Base-by-base conservation (phyloP, 78 protist genomes). In the Guillardia theta region DNA sequence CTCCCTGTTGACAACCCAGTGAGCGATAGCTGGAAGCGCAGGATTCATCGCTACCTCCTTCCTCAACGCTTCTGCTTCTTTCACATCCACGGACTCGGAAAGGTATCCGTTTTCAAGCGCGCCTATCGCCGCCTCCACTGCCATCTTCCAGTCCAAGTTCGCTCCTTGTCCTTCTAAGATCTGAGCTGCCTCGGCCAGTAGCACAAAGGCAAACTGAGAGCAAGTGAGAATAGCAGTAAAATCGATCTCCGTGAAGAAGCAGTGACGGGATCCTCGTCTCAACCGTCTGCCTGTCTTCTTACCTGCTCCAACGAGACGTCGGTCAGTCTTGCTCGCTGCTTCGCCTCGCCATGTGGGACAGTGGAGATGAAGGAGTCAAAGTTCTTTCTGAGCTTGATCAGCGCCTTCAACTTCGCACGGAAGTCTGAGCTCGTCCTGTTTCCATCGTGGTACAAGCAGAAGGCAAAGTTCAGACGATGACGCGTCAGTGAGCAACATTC, bases 151-250 rank as follows among this genome's bases (percentile, higher is more conserved):
- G 27, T 8, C 70, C 70, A 1, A 1, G 1, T 9, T 30, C 70
- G 4, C 70, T 27, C 58, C 58, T 15, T 15, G 15, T 15, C 36
- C 83, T 43, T 70, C 83, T 4, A 70, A 70, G 41, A 22, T 22
- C 83, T 70, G n/a, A 43, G 83, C 83, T 22, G 83, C 83, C 83
- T 70, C 83, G 0, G 83, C 83, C 36, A 70, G 83, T 43, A 70
- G 83, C 6, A 70, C 83, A 24, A 70, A 70, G n/a, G 83, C 83
- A 43, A 36, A 70, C 6, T 70, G 62, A 12, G n/a, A n/a, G n/a
- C n/a, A n/a, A n/a, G n/a, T n/a, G n/a, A n/a, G n/a, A n/a, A n/a
- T n/a, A n/a, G n/a, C n/a, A n/a, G n/a, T n/a, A n/a, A n/a, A n/a
- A n/a, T n/a, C n/a, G n/a, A n/a, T n/a, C n/a, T n/a, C n/a, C n/a